Evolutionary conservation across 1,284 basidiomycete species (phyloP).

Genomic region (Boletus albobrunnescens): DNA sequence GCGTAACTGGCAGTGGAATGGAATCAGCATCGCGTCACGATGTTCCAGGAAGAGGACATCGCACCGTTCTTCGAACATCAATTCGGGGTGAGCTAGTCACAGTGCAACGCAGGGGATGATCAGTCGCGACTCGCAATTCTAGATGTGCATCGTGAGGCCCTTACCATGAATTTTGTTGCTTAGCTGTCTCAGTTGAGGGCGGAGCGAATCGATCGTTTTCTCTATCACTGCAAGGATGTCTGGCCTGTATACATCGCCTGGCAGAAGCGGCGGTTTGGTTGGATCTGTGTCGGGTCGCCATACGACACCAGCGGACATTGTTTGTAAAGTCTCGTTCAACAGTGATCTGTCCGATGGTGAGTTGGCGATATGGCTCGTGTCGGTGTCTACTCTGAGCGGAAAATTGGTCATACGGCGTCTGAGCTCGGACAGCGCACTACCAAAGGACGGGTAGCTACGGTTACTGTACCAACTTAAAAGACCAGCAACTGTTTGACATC

Average conservation of each 20-base stretch:
- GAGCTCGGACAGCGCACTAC: no score
- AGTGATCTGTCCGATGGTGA: neutral
- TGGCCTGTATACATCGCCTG: conserved; percentile 32
- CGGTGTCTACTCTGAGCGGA: no score
- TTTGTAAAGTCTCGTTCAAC: neutral
- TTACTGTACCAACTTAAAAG: no score
- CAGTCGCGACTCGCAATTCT: conserved; percentile 4
- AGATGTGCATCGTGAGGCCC: neutral
- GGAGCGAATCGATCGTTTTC: conserved; percentile 49
- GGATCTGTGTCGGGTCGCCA: conserved; percentile 29
- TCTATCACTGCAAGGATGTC: conserved; percentile 55
- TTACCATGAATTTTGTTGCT: conserved; percentile 70
- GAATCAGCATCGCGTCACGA: conserved; percentile 4
- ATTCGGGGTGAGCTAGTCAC: conserved; percentile 54
- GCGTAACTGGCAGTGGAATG: conserved; percentile 38
- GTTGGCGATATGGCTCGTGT: neutral
- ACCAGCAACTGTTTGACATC: no score
- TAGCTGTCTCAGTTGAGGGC: conserved; percentile 53
- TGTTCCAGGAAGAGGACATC: conserved; percentile 15
- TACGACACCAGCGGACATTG: conserved; percentile 23
- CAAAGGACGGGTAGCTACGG: no score
- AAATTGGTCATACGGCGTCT: no score
- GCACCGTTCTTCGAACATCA: conserved; percentile 54
- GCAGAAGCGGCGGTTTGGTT: conserved; percentile 17
- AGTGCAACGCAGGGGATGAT: neutral